Base-by-base conservation (phyloP, 106 monocot genomes). In the Dioscorea zingiberensis region DNA sequence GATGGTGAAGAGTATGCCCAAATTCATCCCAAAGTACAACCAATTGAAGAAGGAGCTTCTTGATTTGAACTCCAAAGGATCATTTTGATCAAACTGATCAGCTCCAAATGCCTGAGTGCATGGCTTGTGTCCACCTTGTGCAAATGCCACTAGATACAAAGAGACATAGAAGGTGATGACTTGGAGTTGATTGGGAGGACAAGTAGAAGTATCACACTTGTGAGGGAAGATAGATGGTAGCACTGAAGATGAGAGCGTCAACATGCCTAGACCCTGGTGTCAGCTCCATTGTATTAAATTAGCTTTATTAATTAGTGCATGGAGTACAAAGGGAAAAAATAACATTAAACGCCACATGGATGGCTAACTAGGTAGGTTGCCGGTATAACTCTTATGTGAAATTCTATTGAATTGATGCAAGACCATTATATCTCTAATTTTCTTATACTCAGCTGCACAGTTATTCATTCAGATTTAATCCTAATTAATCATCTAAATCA, bases 91-190 rank as follows among this genome's bases (percentile, higher is more conserved):
- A 60, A 94, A 94, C 53, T 94, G 89, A 62, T 94, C 94, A 0
- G 94, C 94, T 2, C 89, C 94, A 27, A 94, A 94, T 29, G 94
- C 94, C 64, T 89, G 84, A 26, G 74, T 67, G 30, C 89, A 89
- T 0, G 93, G 93, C 58, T 82, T 94, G 64, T 89, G 84, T 13
- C 83, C 81, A 16, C 84, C 86, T 62, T 94, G 84, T 14, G 94
- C 89, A 17, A 94, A 47, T 13, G 86, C 85, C 13, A 93, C 60
- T 1, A 86, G 51, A 68, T 89, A 93, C 2, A 93, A 54, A 22
- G 93, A 78, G 16, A 62, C 55, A 73, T 72, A 94, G 76, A 89
- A 94, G 64, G 86, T 57, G 68, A 30, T 60, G 5, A 48, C 56
- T 54, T 79, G 78, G 59, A 64, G 44, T 1, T 62, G 15, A 23